These are phyloP conservation scores for Populus nigra DNA, from an alignment of 345 rosid genomes.

Conservation along the genomic window DNA sequence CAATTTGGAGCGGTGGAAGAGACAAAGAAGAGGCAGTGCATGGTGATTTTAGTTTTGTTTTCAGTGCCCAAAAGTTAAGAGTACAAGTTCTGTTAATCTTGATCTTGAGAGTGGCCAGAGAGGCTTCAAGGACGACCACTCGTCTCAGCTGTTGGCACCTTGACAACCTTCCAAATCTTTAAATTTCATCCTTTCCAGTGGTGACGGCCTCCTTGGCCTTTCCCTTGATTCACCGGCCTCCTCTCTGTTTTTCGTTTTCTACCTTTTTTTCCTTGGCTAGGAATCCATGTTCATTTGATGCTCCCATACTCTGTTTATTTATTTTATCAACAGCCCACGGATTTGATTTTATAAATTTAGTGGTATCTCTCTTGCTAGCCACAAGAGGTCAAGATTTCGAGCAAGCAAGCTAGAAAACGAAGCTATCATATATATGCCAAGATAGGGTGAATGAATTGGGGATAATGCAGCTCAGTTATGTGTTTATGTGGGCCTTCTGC, in stretches of 20 bases:
- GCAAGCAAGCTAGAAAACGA: too few species aligned
- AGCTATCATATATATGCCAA: too few species aligned
- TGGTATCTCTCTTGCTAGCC: too few species aligned
- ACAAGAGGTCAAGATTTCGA: too few species aligned
- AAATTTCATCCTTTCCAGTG: background rate
- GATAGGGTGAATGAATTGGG: too few species aligned
- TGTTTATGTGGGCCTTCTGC: too few species aligned
- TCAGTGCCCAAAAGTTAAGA: background rate
- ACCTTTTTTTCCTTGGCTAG: background rate
- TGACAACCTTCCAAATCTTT: background rate
- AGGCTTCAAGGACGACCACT: slow-evolving; percentile 21
- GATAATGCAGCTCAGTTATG: too few species aligned
- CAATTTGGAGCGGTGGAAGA: background rate
- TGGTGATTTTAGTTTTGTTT: background rate
- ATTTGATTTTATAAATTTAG: too few species aligned
- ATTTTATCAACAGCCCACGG: background rate
- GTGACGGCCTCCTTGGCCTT: slow-evolving; percentile 22
- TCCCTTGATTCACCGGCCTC: background rate
- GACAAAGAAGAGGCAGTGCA: background rate
- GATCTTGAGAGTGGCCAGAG: background rate
- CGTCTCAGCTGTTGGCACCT: slow-evolving; percentile 28
- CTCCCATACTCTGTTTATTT: too few species aligned
- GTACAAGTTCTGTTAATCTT: background rate
- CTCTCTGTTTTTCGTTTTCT: background rate
- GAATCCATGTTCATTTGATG: background rate